Percentiles rank a stretch among this genome's conserved stretches.
phyloP scores from a whole-genome alignment of 2,329 filamentous ascomycete species.

The Cladosporium velox region DNA sequence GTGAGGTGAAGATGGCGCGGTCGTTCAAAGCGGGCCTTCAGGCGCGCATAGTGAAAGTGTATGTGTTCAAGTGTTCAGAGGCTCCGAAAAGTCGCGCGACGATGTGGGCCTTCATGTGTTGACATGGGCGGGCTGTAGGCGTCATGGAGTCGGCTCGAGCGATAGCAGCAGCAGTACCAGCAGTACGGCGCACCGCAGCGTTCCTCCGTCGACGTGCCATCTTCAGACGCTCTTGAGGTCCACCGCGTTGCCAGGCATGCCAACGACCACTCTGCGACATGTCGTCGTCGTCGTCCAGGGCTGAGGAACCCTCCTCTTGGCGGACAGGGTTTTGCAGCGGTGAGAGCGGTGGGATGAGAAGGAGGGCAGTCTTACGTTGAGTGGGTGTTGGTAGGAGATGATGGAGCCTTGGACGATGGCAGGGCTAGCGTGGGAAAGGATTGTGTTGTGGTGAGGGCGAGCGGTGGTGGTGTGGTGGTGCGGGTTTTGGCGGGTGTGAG shows the following conservation, averaged over 20 bases:
- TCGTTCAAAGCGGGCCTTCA: background rate
- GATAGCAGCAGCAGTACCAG: background rate
- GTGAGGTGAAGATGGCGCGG: background rate
- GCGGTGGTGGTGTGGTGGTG: conserved; percentile 14
- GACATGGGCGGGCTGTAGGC: conserved; percentile 10
- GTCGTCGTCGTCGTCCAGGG: background rate
- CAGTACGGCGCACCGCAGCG: background rate
- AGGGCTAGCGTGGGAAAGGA: conserved; percentile 18
- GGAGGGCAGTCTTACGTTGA: conserved; percentile 14
- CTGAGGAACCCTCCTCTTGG: conserved; percentile 14
- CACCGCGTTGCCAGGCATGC: background rate
- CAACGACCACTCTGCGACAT: background rate
- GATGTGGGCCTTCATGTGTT: background rate
- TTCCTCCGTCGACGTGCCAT: background rate
- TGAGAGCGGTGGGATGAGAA: conserved; percentile 5
- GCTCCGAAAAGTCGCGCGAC: background rate
- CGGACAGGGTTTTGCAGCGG: conserved; percentile 18
- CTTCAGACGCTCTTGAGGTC: conserved; percentile 3
- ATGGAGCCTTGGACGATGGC: conserved; percentile 10
- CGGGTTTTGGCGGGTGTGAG: conserved; percentile 12
- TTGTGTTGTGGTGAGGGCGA: conserved; percentile 10
- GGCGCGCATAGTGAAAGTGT: background rate
- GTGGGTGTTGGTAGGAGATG: conserved; percentile 16
- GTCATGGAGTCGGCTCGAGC: conserved; percentile 13
- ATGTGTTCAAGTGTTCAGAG: background rate